These are phyloP conservation scores for Evansstolkia leycettana DNA, from an alignment of 495 filamentous ascomycete genomes.

Conservation along the genomic window DNA sequence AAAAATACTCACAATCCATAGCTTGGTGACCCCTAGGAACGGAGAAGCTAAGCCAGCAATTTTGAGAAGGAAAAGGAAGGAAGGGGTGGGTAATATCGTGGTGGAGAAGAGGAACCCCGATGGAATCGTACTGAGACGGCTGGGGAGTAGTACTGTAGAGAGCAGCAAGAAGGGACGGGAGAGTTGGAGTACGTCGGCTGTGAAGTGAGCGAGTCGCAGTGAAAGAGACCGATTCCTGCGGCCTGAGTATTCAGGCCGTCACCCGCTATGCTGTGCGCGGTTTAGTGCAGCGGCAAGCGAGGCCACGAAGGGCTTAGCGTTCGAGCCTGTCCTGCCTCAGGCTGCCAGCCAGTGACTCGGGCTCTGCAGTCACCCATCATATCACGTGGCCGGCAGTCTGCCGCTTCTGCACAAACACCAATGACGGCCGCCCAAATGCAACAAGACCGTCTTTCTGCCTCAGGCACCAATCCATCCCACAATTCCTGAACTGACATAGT, in stretches of 20 bases:
- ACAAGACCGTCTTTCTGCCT: constrained; percentile 11
- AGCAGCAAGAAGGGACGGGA: too few relatives aligned
- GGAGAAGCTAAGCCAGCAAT: constrained; percentile 11
- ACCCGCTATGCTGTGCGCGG: constrained; percentile 8
- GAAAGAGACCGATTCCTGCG: constrained; percentile 14
- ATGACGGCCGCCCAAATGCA: constrained; percentile 16
- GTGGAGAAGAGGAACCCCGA: constrained; percentile 11
- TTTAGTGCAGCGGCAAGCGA: constrained; percentile 19
- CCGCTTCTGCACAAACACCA: too few relatives aligned
- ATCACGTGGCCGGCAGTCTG: too few relatives aligned
- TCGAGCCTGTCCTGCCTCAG: too few relatives aligned
- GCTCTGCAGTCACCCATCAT: background rate
- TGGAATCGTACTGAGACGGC: constrained; percentile 16
- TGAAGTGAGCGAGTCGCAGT: constrained; percentile 19
- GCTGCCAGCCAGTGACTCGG: background rate
- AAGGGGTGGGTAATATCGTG: constrained; percentile 10
- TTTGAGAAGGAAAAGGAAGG: constrained; percentile 11
- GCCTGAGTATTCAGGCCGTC: constrained; percentile 22
- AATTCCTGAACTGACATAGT: constrained; percentile 15
- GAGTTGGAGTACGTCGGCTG: constrained; percentile 19
- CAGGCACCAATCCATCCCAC: constrained; percentile 14
- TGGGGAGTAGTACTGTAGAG: constrained; percentile 22
- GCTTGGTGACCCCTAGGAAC: constrained; percentile 37
- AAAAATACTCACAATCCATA: constrained; percentile 38
- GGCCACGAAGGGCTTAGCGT: constrained; percentile 6